Evolutionary conservation across 1,284 basidiomycete species (phyloP).

Genomic region (Sporisorium exsertum): DNA sequence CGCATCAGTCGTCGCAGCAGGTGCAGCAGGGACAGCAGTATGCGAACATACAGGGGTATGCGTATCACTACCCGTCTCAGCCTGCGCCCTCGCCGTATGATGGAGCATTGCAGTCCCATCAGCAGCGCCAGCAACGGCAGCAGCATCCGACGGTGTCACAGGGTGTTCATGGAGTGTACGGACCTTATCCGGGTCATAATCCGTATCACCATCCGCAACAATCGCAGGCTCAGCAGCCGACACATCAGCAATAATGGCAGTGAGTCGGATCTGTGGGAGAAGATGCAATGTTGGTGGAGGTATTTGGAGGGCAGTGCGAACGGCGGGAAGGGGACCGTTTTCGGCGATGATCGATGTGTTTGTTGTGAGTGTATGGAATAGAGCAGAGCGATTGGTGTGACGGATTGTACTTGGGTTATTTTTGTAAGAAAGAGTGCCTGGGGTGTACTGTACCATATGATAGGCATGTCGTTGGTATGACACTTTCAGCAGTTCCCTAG

Average conservation of each 20-base stretch:
- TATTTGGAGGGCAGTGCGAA: too few species aligned
- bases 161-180: not conserved
- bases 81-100: not conserved
- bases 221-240: slow-evolving; percentile 5
- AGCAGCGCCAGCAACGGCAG: slow-evolving; percentile 8
- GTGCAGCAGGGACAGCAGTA: slow-evolving; percentile 6
- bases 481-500: too few species aligned
- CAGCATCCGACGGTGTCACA: not conserved
- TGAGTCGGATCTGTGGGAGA: too few species aligned
- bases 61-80: not conserved
- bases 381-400: too few species aligned
- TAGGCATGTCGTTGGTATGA: too few species aligned
- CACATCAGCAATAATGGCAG: not conserved
- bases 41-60: not conserved
- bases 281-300: too few species aligned
- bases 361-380: too few species aligned
- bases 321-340: too few species aligned
- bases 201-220: slow-evolving; percentile 10
- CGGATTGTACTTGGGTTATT: too few species aligned
- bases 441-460: too few species aligned
- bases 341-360: too few species aligned
- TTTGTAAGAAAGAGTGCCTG: too few species aligned
- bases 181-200: slow-evolving; percentile 3
- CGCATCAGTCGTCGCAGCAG: slow-evolving; percentile 2
- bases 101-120: not conserved